Conservation (phyloP, 177 flowering plant genomes). For the Vitis hybrid region DNA sequence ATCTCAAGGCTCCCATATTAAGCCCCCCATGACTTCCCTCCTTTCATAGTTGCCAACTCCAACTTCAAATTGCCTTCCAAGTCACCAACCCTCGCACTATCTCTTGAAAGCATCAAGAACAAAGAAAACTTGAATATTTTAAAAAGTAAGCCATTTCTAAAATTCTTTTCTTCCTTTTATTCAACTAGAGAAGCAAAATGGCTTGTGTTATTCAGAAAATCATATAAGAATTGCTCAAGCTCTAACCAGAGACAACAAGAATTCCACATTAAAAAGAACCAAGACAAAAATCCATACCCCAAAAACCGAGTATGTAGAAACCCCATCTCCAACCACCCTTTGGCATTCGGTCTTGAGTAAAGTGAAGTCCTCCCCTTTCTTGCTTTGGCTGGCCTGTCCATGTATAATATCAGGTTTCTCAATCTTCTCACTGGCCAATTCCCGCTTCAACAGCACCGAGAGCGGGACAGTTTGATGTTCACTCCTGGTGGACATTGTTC, state of each 20-base stretch:
- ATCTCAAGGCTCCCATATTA: not conserved
- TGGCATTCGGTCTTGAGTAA: conserved; percentile 82
- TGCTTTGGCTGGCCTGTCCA: conserved; percentile 88
- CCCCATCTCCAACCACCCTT: conserved; percentile 72
- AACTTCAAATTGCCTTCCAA: not conserved
- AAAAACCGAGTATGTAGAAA: conserved; percentile 79
- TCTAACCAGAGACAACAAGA: not conserved
- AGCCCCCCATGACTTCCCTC: too few species aligned
- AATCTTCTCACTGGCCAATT: conserved; percentile 74
- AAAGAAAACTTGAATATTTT: not conserved
- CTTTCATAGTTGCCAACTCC: too few species aligned
- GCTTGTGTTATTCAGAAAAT: not conserved
- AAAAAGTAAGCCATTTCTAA: too few species aligned
- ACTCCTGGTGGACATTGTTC: conserved; percentile 60
- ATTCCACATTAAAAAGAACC: not conserved
- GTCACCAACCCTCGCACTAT: not conserved
- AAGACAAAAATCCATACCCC: conserved; percentile 50
- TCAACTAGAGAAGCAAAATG: too few species aligned
- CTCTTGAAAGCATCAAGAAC: not conserved
- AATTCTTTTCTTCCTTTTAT: too few species aligned
- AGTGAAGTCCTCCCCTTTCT: conserved; percentile 97
- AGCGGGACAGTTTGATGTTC: conserved; percentile 88
- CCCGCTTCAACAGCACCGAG: conserved; percentile 79
- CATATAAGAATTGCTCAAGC: too few species aligned
- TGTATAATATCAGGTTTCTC: conserved; percentile 78